A percentile compares a stretch with the other conserved stretches of the same genome.
These are phyloP conservation scores for Wallemia hederae DNA, from an alignment of 1,284 basidiomycete genomes.

Conservation along the genomic window DNA sequence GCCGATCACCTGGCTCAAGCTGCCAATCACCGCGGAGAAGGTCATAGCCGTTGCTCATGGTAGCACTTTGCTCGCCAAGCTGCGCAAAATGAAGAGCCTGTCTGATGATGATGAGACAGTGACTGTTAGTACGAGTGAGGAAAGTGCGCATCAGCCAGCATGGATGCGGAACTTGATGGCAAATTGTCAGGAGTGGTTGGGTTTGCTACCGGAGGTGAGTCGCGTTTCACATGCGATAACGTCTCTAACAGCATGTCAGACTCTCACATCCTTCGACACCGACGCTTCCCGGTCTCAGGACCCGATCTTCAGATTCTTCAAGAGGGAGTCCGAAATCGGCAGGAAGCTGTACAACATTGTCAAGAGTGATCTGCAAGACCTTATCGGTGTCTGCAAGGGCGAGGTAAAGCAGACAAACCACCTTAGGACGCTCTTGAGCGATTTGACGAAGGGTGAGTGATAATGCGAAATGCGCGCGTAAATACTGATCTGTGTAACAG, in stretches of 20 bases:
- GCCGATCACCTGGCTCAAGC: constrained; percentile 68
- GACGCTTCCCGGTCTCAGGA: constrained; percentile 18
- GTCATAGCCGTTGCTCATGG: constrained; percentile 75
- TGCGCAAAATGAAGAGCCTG: constrained; percentile 70
- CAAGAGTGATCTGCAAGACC: constrained; percentile 43
- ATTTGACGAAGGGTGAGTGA: constrained; percentile 47
- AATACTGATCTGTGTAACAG: constrained; percentile 17
- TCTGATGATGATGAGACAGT: constrained; percentile 62
- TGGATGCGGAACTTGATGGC: constrained; percentile 68
- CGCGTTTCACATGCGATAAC: not conserved
- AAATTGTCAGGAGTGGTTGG: constrained; percentile 54
- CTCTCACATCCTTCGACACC: not conserved
- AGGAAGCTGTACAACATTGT: constrained; percentile 43
- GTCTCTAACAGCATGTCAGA: not conserved
- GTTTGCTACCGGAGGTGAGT: constrained; percentile 37
- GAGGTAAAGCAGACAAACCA: constrained; percentile 81
- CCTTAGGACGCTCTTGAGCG: constrained; percentile 54
- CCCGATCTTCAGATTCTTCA: constrained; percentile 60
- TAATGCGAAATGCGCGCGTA: not conserved
- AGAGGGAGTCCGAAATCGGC: constrained; percentile 57
- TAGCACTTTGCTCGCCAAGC: constrained; percentile 47
- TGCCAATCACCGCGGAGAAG: constrained; percentile 64
- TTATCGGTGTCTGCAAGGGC: constrained; percentile 57
- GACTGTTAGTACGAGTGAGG: constrained; percentile 21
- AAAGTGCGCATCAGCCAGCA: constrained; percentile 42